Evolutionary conservation across 2,329 filamentous ascomycete species (phyloP).

Genomic region (Cercospora berteroae): DNA sequence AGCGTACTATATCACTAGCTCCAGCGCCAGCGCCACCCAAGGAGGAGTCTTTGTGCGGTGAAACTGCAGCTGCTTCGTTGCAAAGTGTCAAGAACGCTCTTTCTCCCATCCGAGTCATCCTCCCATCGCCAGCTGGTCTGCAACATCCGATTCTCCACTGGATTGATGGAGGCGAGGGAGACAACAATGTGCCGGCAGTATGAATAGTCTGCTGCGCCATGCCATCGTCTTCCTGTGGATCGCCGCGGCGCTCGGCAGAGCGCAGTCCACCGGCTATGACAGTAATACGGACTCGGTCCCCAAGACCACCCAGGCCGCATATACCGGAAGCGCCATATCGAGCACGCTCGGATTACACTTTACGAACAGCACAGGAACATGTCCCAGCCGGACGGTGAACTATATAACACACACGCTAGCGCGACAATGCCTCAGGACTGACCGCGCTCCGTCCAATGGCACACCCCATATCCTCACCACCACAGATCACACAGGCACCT

Average conservation of each 20-base stretch:
- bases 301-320: constrained; percentile 9
- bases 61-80: not conserved
- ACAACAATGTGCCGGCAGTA: constrained; percentile 28
- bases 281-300: constrained; percentile 18
- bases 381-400: constrained; percentile 65
- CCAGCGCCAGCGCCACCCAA: not conserved
- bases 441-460: constrained; percentile 45
- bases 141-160: not conserved
- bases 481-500: not conserved
- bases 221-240: constrained; percentile 24
- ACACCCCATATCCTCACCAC: not conserved
- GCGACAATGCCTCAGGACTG: constrained; percentile 70
- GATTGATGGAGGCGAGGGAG: constrained; percentile 5
- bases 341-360: constrained; percentile 8
- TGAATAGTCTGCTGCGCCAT: constrained; percentile 30
- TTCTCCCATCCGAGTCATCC: not conserved
- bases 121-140: not conserved
- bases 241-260: constrained; percentile 18
- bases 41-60: not conserved
- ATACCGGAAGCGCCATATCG: constrained; percentile 1
- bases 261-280: constrained; percentile 11
- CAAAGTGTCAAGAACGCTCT: constrained; percentile 12
- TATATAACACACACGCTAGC: constrained; percentile 77
- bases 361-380: constrained; percentile 36
- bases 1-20: not conserved